These are phyloP conservation scores for Fraxinus sp. DNA, from an alignment of 305 asterid genomes.

Conservation along the genomic window DNA sequence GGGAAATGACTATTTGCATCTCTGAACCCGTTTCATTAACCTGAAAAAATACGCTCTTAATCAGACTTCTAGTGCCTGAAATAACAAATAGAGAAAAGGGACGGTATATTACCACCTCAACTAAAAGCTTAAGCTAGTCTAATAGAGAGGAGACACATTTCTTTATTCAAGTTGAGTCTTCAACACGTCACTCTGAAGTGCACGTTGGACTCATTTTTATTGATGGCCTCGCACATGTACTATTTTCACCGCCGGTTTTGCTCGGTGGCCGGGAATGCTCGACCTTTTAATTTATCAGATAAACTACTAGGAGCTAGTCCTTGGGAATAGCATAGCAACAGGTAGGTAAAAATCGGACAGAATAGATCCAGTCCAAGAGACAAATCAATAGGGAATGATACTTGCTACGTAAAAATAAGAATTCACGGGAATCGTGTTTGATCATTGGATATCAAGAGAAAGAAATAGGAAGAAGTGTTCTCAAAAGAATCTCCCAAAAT, in stretches of 20 bases:
- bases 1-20: background rate
- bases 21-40: background rate
- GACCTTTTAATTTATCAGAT: background rate
- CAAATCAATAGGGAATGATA: background rate
- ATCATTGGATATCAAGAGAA: background rate
- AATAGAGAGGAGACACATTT: background rate
- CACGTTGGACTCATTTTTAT: background rate
- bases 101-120: background rate
- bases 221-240: background rate
- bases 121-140: background rate
- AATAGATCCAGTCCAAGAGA: background rate
- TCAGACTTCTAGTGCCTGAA: background rate
- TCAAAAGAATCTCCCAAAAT: background rate
- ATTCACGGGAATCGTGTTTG: background rate
- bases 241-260: no score
- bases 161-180: background rate
- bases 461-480: background rate
- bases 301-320: background rate
- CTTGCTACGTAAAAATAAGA: background rate
- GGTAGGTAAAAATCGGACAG: background rate
- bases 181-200: background rate
- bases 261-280: background rate
- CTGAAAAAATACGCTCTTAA: background rate
- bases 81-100: background rate
- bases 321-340: background rate